These are phyloP conservation scores for Colletotrichum kahawae DNA, from an alignment of 2,329 filamentous ascomycete species.

Conservation along the genomic window DNA sequence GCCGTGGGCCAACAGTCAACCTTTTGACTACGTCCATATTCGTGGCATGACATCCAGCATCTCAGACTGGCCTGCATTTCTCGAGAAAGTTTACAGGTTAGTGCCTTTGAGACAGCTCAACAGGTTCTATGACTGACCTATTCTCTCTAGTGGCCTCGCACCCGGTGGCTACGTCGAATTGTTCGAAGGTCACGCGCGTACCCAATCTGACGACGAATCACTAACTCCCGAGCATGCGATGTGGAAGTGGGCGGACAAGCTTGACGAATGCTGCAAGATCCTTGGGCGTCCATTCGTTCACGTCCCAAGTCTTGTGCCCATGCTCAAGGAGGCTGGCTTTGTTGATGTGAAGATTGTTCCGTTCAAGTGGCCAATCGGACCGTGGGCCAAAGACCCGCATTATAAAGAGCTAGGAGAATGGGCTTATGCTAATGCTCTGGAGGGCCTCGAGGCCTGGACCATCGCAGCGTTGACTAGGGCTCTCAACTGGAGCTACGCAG, in stretches of 20 bases:
- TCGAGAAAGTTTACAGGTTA: conserved; percentile 24
- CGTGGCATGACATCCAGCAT: conserved; percentile 36
- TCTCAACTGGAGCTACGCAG: conserved; percentile 23
- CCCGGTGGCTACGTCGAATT: conserved; percentile 29
- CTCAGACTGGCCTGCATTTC: conserved; percentile 23
- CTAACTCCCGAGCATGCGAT: conserved; percentile 24
- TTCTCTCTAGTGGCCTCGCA: conserved; percentile 3
- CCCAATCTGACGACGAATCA: conserved; percentile 21
- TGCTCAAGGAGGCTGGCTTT: conserved; percentile 33
- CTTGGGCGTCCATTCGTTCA: conserved; percentile 28
- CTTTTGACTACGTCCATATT: conserved; percentile 38
- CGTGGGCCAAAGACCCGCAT: conserved; percentile 26
- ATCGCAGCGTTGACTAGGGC: not conserved
- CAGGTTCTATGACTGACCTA: not conserved
- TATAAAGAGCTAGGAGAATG: conserved; percentile 38
- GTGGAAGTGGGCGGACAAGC: conserved; percentile 26
- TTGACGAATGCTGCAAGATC: conserved; percentile 32
- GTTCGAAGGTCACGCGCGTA: conserved; percentile 22
- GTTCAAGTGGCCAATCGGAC: conserved; percentile 33
- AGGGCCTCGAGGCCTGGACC: not conserved
- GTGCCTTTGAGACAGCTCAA: not conserved
- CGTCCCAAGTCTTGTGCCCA: not conserved
- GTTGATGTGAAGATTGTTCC: conserved; percentile 31
- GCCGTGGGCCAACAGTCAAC: conserved; percentile 18
- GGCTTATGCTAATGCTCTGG: not conserved